Conservation (phyloP, 495 filamentous ascomycete species). For the Staphylotrichum tortipilum region DNA sequence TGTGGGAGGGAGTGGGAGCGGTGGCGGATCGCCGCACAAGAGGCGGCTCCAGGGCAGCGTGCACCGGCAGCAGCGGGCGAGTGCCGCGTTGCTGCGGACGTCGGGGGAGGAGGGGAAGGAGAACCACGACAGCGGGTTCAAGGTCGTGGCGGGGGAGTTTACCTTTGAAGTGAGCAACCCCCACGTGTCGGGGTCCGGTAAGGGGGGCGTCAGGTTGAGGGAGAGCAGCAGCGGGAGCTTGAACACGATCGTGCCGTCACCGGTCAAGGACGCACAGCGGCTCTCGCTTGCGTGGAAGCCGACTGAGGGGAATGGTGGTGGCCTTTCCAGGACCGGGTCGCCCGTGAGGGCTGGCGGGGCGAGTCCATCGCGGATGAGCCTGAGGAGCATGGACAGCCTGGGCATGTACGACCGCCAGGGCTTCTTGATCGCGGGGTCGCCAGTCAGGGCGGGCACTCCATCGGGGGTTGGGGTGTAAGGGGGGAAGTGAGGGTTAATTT, state of each 20-base stretch:
- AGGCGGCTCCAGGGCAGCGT: slow-evolving; percentile 1
- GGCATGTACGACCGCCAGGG: slow-evolving; percentile 17
- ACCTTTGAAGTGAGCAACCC: slow-evolving; percentile 6
- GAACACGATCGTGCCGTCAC: not conserved
- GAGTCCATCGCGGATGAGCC: not conserved
- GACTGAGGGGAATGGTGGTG: not conserved
- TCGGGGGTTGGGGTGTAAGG: slow-evolving; percentile 3
- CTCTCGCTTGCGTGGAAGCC: slow-evolving; percentile 1
- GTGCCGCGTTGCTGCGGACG: not conserved
- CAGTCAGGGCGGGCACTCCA: slow-evolving; percentile 4
- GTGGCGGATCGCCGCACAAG: not conserved
- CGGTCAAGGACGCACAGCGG: not conserved
- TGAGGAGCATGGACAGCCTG: slow-evolving; percentile 14
- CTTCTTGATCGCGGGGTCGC: slow-evolving; percentile 14
- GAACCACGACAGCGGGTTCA: slow-evolving; percentile 3
- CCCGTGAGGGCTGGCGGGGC: not conserved
- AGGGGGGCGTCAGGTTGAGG: not conserved
- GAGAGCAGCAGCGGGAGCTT: slow-evolving; percentile 2
- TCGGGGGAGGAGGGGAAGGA: slow-evolving; percentile 6
- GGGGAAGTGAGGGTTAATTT: not conserved
- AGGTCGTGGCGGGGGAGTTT: slow-evolving; percentile 2
- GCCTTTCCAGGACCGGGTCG: not conserved
- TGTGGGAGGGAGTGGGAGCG: not conserved
- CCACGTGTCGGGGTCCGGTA: not conserved
- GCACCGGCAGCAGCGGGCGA: slow-evolving; percentile 1